Evolutionary conservation across 306 rosid species (phyloP).

Genomic region (Vigna reflexopilosa): DNA sequence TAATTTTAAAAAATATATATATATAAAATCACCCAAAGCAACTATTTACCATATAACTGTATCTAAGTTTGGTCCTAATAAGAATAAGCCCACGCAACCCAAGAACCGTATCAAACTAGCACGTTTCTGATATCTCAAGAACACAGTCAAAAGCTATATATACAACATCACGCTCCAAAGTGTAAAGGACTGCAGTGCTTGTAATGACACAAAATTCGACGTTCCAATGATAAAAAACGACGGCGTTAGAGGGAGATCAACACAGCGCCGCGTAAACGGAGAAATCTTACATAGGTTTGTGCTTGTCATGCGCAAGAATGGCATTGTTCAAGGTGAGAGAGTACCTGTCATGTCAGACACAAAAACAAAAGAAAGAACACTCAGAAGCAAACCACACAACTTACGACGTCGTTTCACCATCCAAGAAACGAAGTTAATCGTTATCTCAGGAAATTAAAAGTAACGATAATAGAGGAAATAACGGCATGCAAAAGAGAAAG

Average conservation of each 20-base stretch:
- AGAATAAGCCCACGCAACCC: not conserved
- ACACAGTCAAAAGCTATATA: not conserved
- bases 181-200: not conserved
- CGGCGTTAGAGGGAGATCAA: not conserved
- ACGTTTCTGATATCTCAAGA: not conserved
- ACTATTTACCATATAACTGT: too few relatives aligned
- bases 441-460: too few relatives aligned
- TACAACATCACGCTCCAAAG: not conserved
- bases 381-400: not conserved
- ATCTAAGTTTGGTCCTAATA: not conserved
- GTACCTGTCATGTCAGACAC: constrained; percentile 59
- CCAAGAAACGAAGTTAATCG: not conserved
- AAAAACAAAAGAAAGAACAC: not conserved
- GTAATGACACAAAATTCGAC: not conserved
- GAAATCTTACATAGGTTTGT: constrained; percentile 68
- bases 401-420: not conserved
- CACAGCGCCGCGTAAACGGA: not conserved
- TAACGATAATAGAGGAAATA: not conserved
- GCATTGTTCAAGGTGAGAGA: constrained; percentile 73
- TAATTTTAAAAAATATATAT: not conserved
- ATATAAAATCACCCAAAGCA: not conserved
- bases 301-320: constrained; percentile 85
- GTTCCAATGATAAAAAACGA: not conserved
- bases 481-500: not conserved
- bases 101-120: not conserved